Conservation (phyloP, 805 yeast genomes). For the Lachancea meyersii region DNA sequence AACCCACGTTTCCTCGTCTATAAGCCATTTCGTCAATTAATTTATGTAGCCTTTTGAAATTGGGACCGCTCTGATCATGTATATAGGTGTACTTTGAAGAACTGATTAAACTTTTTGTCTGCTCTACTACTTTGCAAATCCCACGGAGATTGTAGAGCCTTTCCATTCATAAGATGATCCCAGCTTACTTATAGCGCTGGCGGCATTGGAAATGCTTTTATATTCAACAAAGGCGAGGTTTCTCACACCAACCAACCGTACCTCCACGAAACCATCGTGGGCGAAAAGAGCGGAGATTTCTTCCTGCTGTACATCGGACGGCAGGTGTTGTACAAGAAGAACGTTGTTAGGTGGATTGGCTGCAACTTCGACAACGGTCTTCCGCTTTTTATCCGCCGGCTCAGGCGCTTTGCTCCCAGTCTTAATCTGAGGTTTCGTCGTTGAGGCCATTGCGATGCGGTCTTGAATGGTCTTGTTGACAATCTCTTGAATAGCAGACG, state of each 20-base stretch:
- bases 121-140: conserved; percentile 24
- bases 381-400: conserved; percentile 6
- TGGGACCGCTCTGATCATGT: neutral
- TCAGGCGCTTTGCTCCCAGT: neutral
- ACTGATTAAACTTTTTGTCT: neutral
- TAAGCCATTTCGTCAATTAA: no score
- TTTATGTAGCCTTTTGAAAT: neutral
- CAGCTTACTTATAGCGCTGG: conserved; percentile 12
- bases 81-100: neutral
- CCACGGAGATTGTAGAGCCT: conserved; percentile 16
- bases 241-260: conserved; percentile 59
- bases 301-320: conserved; percentile 37
- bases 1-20: neutral
- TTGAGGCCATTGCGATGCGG: neutral
- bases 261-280: conserved; percentile 55
- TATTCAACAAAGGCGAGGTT: conserved; percentile 80
- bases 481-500: conserved; percentile 11
- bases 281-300: conserved; percentile 44
- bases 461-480: conserved; percentile 6
- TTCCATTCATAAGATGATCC: conserved; percentile 15
- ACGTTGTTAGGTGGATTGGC: conserved; percentile 61
- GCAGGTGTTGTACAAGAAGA: conserved; percentile 60
- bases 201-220: conserved; percentile 48
- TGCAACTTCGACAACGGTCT: conserved; percentile 17
- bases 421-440: neutral